phyloP scores from a whole-genome alignment of 1,139 yeast species.

The Chernovozyma aurita region DNA sequence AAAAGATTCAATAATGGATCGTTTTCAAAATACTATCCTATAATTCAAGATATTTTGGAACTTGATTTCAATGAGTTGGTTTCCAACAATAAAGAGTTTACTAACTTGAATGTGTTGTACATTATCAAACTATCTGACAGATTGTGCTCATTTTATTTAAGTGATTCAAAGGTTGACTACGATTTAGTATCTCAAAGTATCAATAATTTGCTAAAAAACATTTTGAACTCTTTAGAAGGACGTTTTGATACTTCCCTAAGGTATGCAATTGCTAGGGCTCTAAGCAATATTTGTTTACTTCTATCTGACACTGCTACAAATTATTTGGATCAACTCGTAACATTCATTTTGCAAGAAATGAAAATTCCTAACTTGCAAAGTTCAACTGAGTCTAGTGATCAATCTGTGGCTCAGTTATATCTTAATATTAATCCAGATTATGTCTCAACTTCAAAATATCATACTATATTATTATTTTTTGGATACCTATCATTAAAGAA shows the following conservation, averaged over 20 bases:
- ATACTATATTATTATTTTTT: conserved; percentile 31
- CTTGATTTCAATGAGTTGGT: conserved; percentile 13
- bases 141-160: conserved; percentile 18
- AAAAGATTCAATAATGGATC: conserved; percentile 18
- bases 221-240: conserved; percentile 19
- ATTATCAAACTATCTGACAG: conserved; percentile 33
- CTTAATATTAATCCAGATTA: conserved; percentile 17
- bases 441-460: conserved; percentile 27
- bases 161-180: conserved; percentile 12
- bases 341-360: conserved; percentile 23
- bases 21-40: conserved; percentile 10
- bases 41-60: conserved; percentile 14
- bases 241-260: conserved; percentile 30
- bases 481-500: conserved; percentile 32
- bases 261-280: conserved; percentile 34
- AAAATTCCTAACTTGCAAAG: conserved; percentile 10
- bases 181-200: conserved; percentile 19
- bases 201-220: conserved; percentile 26
- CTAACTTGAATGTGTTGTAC: conserved; percentile 24
- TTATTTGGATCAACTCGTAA: conserved; percentile 30
- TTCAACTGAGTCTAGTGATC: background rate
- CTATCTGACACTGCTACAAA: conserved; percentile 24
- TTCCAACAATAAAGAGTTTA: conserved; percentile 9
- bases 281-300: conserved; percentile 20
- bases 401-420: conserved; percentile 5